phyloP scores from a whole-genome alignment of 208 protist genomes.

The Trichomonas tenax region DNA sequence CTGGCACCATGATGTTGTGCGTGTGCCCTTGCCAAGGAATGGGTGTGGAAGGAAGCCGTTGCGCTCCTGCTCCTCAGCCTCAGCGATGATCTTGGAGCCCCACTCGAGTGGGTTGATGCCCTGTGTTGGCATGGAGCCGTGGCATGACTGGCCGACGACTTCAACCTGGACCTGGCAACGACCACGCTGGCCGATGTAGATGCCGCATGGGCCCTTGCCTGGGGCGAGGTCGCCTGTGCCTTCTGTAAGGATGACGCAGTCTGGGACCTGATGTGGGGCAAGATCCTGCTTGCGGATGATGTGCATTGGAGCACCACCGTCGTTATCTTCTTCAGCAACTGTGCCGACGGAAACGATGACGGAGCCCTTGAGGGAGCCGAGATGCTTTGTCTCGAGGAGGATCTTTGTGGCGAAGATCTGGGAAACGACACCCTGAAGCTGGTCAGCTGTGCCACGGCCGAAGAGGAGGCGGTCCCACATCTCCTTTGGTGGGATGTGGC shows the following conservation, averaged over 20 bases:
- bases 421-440: conserved; percentile 12
- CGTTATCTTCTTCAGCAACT: conserved; percentile 9
- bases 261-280: background rate
- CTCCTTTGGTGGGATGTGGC: conserved; percentile 6
- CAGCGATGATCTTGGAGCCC: background rate
- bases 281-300: background rate
- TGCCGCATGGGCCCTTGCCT: background rate
- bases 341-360: background rate
- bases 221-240: background rate
- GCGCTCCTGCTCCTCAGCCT: background rate
- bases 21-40: conserved; percentile 5
- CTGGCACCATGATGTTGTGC: background rate
- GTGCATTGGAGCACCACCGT: conserved; percentile 3
- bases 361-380: background rate
- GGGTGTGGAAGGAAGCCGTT: background rate
- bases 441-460: background rate
- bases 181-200: conserved; percentile 13
- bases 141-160: background rate
- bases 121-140: background rate
- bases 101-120: conserved; percentile 13
- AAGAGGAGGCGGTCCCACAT: background rate
- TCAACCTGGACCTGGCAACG: background rate
- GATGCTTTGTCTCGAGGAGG: background rate
- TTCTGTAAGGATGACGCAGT: background rate
- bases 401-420: conserved; percentile 6